phyloP scores from a whole-genome alignment of 2,329 filamentous ascomycete genomes.

The Elsinoe ampelina region DNA sequence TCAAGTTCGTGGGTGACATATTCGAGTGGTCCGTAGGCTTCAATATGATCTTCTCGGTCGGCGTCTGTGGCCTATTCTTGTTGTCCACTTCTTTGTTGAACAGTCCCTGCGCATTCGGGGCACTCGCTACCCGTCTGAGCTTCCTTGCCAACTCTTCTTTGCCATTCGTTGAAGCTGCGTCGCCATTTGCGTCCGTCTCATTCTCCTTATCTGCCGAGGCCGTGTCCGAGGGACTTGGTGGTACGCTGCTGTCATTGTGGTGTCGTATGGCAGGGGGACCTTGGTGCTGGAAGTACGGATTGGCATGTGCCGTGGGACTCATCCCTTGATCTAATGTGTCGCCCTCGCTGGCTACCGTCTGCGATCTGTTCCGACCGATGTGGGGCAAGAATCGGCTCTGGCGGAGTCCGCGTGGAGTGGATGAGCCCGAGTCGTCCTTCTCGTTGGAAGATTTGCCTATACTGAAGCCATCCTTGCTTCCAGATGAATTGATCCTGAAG shows the following conservation, averaged over 20 bases:
- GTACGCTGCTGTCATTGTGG: slow-evolving; percentile 87
- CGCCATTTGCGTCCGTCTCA: slow-evolving; percentile 49
- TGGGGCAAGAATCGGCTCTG: slow-evolving; percentile 84
- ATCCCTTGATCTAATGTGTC: slow-evolving; percentile 80
- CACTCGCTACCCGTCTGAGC: slow-evolving; percentile 85
- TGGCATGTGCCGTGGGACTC: slow-evolving; percentile 87
- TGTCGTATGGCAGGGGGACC: slow-evolving; percentile 87
- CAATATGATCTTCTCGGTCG: slow-evolving; percentile 2
- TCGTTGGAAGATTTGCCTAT: slow-evolving; percentile 24
- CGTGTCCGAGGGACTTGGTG: slow-evolving; percentile 85
- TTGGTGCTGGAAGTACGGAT: slow-evolving; percentile 96
- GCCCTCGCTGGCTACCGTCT: slow-evolving; percentile 86
- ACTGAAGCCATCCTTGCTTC: slow-evolving; percentile 32
- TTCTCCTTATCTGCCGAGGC: slow-evolving; percentile 63
- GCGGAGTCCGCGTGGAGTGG: slow-evolving; percentile 52
- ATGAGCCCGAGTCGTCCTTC: slow-evolving; percentile 29
- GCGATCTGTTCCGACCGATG: slow-evolving; percentile 77
- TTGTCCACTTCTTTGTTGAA: slow-evolving; percentile 62
- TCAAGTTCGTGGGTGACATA: slow-evolving; percentile 45
- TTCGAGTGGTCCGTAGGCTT: slow-evolving; percentile 36
- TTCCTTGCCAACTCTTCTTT: slow-evolving; percentile 94
- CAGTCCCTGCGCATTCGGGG: slow-evolving; percentile 90
- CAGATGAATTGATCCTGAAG: slow-evolving; percentile 53
- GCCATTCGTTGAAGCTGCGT: slow-evolving; percentile 63
- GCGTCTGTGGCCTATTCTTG: slow-evolving; percentile 59